Evolutionary conservation across 1,284 basidiomycete species (phyloP).

Genomic region (Sphaerobolus stellatus): DNA sequence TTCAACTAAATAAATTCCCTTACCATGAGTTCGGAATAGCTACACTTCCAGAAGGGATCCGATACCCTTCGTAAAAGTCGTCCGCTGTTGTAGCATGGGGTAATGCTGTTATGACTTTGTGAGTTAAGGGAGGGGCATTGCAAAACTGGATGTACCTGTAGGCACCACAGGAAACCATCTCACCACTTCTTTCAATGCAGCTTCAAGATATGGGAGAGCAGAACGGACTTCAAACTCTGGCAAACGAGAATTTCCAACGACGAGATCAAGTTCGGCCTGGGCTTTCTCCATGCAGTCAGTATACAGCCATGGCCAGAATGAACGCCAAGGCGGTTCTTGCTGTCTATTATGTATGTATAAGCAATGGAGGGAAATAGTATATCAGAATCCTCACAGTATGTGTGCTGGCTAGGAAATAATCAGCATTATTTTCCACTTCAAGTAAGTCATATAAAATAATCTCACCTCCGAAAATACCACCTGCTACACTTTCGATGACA

Average conservation of each 20-base stretch:
- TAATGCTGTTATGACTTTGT: conserved; percentile 30
- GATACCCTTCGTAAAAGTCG: conserved; percentile 43
- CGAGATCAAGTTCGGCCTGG: conserved; percentile 37
- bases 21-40: conserved; percentile 49
- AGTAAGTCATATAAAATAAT: neutral
- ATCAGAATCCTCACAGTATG: conserved; percentile 3
- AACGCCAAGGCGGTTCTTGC: conserved; percentile 24
- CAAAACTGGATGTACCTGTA: neutral
- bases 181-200: conserved; percentile 22
- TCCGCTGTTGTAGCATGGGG: conserved; percentile 43
- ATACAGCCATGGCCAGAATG: conserved; percentile 37
- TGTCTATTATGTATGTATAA: conserved; percentile 11
- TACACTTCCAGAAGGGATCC: conserved; percentile 39
- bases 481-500: conserved; percentile 4
- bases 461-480: conserved; percentile 5
- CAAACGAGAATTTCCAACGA: conserved; percentile 31
- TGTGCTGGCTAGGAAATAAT: conserved; percentile 4
- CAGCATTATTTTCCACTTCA: no score
- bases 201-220: conserved; percentile 23
- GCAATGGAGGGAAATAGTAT: neutral
- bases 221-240: conserved; percentile 32
- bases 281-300: conserved; percentile 34
- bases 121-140: neutral
- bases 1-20: conserved; percentile 3
- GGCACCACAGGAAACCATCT: conserved; percentile 21